Evolutionary conservation across 768 basidiomycete species (phyloP).

Genomic region (Chiua virens): DNA sequence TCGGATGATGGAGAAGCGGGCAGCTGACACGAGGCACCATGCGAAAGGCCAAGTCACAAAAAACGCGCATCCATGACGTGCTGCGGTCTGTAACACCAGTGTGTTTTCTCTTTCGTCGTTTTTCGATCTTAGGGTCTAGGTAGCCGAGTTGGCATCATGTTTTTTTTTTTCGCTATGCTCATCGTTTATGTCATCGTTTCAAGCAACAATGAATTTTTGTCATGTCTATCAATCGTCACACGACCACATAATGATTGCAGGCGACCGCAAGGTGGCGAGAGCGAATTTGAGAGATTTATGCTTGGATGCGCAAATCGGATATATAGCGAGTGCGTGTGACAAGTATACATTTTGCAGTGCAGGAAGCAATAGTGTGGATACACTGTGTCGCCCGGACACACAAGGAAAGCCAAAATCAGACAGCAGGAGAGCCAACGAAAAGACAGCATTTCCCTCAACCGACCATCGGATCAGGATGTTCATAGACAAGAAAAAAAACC

Average conservation of each 20-base stretch:
- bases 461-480: slow-evolving; percentile 9
- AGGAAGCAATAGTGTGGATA: slow-evolving; percentile 11
- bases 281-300: no score
- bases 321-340: slow-evolving; percentile 17
- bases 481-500: neutral
- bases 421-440: neutral
- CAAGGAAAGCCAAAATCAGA: neutral
- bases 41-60: no score
- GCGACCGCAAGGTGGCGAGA: neutral
- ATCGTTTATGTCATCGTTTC: no score
- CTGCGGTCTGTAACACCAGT: no score
- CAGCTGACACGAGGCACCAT: no score
- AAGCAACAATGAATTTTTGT: no score
- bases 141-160: no score
- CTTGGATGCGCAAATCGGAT: slow-evolving; percentile 13
- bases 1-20: no score
- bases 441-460: neutral
- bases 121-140: no score
- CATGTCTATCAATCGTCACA: neutral
- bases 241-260: neutral
- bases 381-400: slow-evolving; percentile 12
- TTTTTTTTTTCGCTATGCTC: no score
- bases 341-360: slow-evolving; percentile 9
- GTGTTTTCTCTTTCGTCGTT: no score
- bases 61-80: no score